A percentile compares a stretch with the other conserved stretches of the same genome.
Evolutionary conservation across 2,329 filamentous ascomycete species (phyloP).

Genomic region (Coniochaeta sp.): DNA sequence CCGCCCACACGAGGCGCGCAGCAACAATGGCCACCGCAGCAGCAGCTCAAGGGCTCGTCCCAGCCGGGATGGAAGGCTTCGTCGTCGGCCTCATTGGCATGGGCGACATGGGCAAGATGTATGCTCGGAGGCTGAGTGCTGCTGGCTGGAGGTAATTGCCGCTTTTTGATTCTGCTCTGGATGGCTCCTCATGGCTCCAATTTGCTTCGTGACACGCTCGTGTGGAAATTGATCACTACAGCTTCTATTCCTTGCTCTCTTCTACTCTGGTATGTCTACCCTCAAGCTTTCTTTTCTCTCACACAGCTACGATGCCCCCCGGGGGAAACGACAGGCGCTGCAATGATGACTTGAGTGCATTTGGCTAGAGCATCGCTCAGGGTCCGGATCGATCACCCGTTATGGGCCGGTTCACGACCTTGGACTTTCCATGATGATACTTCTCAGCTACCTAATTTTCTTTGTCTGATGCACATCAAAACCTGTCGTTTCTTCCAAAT

Average conservation of each 20-base stretch:
- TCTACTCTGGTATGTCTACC: conserved; percentile 12
- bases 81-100: conserved; percentile 94
- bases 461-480: conserved; percentile 68
- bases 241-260: not conserved
- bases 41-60: conserved; percentile 14
- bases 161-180: conserved; percentile 3
- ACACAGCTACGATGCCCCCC: not conserved
- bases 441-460: conserved; percentile 91
- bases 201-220: not conserved
- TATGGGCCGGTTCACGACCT: conserved; percentile 57
- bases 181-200: not conserved
- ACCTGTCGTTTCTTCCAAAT: conserved; percentile 11
- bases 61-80: conserved; percentile 55
- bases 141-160: conserved; percentile 89
- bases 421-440: conserved; percentile 94
- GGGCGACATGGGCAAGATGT: conserved; percentile 99
- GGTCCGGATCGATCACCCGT: conserved; percentile 57
- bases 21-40: conserved; percentile 1
- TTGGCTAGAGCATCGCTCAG: conserved; percentile 97
- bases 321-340: conserved; percentile 12
- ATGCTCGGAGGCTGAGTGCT: conserved; percentile 76
- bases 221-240: not conserved
- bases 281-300: conserved; percentile 10
- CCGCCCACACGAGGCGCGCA: no score
- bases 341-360: conserved; percentile 99